Evolutionary conservation across 345 rosid genomes (phyloP), one percentile per base, ranked within the genome.

Genomic region (Firmiana major): DNA sequence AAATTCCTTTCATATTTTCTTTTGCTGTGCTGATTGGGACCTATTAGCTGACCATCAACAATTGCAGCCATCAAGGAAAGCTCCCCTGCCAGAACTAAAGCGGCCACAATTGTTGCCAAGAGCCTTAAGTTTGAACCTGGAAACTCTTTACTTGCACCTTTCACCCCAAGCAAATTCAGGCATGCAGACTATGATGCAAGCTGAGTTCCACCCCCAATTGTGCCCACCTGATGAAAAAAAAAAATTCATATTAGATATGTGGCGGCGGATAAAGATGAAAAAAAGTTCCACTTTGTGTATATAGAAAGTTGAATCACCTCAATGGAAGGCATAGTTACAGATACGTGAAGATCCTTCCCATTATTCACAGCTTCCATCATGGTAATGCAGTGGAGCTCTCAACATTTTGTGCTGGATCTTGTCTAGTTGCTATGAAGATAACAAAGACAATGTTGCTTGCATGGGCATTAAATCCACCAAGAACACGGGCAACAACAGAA

Each of bases 371-470:
- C 84, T 82, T 87, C 88, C 90, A 87, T 82, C 88, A 87, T 80
- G 73, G 90, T 87, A 43, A 87, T 85, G 80, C 88, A 84, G 55
- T 87, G 85, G 83, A 87, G 57, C 90, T 85, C 83, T 87, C 88
- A 1, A 87, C 82, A 31, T 87, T 87, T 79, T 87, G 88, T 9
- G 88, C 88, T 2, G 90, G 90, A 78, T 85, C 88, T 77, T 87
- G 90, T 62, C 90, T 88, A 2, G 87, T 87, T 62, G 90, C 90
- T 15, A 87, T 83, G 75, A 78, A 84, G 77, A 87, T 70, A 54
- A 86, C 90, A 2, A 86, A 78, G 73, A 87, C 87, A 2, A 87
- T 73, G 74, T 87, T 87, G 73, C 86, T 76, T 28, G 90, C 85
- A 16, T 79, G 90, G 45, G 88, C 88, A 45, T 87, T 87, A 70